Conservation (phyloP, 148 eudicot genomes). For the Fagopyrum tataricum region DNA sequence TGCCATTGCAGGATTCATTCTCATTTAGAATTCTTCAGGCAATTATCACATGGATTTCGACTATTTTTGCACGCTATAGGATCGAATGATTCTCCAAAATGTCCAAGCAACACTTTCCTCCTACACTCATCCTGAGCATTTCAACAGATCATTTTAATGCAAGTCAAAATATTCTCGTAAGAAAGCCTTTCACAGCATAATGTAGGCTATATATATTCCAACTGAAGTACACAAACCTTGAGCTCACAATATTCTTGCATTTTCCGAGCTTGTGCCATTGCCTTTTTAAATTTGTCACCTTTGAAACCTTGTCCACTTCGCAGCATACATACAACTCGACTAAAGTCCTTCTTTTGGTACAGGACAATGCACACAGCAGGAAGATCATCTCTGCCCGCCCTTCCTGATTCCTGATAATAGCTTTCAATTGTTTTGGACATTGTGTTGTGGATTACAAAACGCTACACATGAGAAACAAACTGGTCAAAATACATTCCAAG, state of each 20-base stretch:
- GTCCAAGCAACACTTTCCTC: constrained; percentile 71
- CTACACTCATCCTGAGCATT: constrained; percentile 73
- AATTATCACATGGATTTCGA: constrained; percentile 85
- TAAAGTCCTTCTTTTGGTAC: constrained; percentile 91
- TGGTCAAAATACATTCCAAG: not conserved
- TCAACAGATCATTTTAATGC: constrained; percentile 11
- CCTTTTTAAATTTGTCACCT: constrained; percentile 57
- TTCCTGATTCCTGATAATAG: constrained; percentile 98
- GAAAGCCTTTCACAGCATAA: not conserved
- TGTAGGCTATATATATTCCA: not conserved
- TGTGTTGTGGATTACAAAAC: constrained; percentile 93
- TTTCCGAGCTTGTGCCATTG: constrained; percentile 89
- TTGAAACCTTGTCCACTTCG: constrained; percentile 62
- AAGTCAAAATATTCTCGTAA: not conserved
- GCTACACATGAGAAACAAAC: constrained; percentile 35
- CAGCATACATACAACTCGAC: constrained; percentile 92
- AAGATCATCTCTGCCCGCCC: constrained; percentile 94
- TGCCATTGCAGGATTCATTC: constrained; percentile 1
- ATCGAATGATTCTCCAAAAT: constrained; percentile 83
- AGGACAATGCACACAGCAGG: constrained; percentile 65
- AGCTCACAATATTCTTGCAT: constrained; percentile 90
- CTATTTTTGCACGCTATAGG: constrained; percentile 58
- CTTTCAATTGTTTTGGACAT: constrained; percentile 98
- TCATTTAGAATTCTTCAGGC: constrained; percentile 48
- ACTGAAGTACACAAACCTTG: constrained; percentile 40